Conservation (phyloP, 768 basidiomycete species). For the button mushroom (Agaricus bisporus) region DNA sequence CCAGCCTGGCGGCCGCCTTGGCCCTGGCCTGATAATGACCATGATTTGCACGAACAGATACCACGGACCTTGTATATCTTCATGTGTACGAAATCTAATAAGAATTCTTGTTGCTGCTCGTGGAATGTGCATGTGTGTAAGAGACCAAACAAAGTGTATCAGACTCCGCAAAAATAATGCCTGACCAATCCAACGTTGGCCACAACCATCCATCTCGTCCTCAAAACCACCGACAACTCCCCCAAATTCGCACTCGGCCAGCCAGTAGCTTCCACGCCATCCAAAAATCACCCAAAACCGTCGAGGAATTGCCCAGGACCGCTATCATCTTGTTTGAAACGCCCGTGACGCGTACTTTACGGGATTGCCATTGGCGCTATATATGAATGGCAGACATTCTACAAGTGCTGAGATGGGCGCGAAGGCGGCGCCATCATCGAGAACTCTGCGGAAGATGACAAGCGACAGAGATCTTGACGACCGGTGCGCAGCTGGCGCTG, state of each 20-base stretch:
- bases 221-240: conserved; percentile 13
- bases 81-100: conserved; percentile 8
- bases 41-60: background rate
- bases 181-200: conserved; percentile 28
- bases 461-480: background rate
- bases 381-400: conserved; percentile 7
- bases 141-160: conserved; percentile 35
- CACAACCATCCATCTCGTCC: conserved; percentile 23
- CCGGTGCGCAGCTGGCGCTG: conserved; percentile 3
- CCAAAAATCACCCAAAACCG: conserved; percentile 60
- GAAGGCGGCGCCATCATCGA: background rate
- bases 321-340: conserved; percentile 25
- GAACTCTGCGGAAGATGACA: background rate
- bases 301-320: conserved; percentile 55
- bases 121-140: background rate
- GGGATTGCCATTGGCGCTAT: background rate
- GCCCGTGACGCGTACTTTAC: background rate
- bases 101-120: conserved; percentile 1
- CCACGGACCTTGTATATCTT: background rate
- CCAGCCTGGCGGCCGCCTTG: background rate
- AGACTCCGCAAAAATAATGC: conserved; percentile 41
- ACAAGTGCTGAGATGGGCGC: background rate
- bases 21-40: background rate
- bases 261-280: conserved; percentile 23
- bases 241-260: conserved; percentile 13